Evolutionary conservation across 2,329 filamentous ascomycete genomes (phyloP), one percentile per base, ranked within the genome.

Genomic region (Colletotrichum lini): DNA sequence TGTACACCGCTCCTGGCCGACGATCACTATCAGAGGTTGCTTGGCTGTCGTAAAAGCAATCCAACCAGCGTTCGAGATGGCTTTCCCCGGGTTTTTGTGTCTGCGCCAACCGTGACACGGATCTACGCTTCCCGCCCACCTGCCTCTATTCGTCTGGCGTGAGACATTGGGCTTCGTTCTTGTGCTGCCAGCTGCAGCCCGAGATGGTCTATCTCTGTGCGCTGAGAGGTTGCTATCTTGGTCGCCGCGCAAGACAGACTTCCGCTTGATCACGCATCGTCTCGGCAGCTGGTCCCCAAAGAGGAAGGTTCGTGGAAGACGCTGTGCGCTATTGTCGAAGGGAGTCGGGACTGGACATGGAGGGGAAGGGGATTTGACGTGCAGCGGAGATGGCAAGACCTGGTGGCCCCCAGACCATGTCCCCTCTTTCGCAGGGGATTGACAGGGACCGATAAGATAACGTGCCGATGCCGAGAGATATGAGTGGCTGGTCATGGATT

Each of bases 401-500:
- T 47, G 49, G 56, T 30, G 45, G 40, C 30, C 13, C 13, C 30
- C 23, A 15, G 52, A 26, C 65, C 21, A 35, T 35, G 52, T 35
- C 38, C 35, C 30, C 30, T 60, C 35, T 35, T 49, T 21, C 38
- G 63, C 67, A 68, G 65, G 65, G 67, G 58, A 63, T 58, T 65
- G 60, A 69, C 60, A 65, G 70, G 59, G 67, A 47, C 65, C 60
- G 60, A 72, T 70, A 72, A 72, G 70, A 72, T 72, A 72, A 72
- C 70, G 70, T 72, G 70, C 60, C 47, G 66, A 16, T 65, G 50
- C 61, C 49, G 58, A 53, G 45, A 59, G 65, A 68, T 49, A 26
- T 71, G 65, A 71, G 68, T 71, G 68, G 68, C 59, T 71, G 68
- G 45, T 53, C 15, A 16, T 13, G 26, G 52, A 40, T 45, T 71